These are phyloP conservation scores for Aureobasidium mangrovei DNA, from an alignment of 2,329 filamentous ascomycete species.

Conservation along the genomic window DNA sequence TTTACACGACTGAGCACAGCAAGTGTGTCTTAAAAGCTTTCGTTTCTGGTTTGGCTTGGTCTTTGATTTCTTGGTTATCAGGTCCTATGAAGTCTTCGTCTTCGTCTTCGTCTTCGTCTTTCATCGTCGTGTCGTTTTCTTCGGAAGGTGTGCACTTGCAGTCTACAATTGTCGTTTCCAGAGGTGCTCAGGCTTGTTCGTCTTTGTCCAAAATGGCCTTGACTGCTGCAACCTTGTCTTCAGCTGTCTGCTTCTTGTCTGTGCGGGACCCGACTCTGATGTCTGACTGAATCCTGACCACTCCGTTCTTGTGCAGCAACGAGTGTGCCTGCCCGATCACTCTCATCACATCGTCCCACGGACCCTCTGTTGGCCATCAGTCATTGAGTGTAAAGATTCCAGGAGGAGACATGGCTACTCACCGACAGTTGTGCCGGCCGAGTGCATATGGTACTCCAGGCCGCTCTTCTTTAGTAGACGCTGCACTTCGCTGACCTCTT, in stretches of 20 bases:
- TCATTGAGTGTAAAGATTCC: background rate
- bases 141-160: too few species aligned
- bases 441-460: constrained; percentile 81
- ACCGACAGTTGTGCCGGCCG: constrained; percentile 88
- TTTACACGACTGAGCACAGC: constrained; percentile 6
- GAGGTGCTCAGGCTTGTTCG: constrained; percentile 9
- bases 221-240: constrained; percentile 66
- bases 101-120: too few species aligned
- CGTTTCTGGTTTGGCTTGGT: background rate
- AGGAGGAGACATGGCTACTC: constrained; percentile 27
- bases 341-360: constrained; percentile 80
- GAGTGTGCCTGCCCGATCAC: constrained; percentile 80
- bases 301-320: constrained; percentile 66
- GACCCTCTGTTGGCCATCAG: constrained; percentile 56
- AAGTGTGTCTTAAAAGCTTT: constrained; percentile 8
- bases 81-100: background rate
- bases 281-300: constrained; percentile 76
- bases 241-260: constrained; percentile 74
- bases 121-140: too few species aligned
- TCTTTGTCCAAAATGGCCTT: constrained; percentile 41
- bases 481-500: constrained; percentile 81
- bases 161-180: background rate
- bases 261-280: constrained; percentile 79
- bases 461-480: constrained; percentile 72
- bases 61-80: background rate